Conservation (phyloP, 768 basidiomycete species). For the Lactarius hatsudake region DNA sequence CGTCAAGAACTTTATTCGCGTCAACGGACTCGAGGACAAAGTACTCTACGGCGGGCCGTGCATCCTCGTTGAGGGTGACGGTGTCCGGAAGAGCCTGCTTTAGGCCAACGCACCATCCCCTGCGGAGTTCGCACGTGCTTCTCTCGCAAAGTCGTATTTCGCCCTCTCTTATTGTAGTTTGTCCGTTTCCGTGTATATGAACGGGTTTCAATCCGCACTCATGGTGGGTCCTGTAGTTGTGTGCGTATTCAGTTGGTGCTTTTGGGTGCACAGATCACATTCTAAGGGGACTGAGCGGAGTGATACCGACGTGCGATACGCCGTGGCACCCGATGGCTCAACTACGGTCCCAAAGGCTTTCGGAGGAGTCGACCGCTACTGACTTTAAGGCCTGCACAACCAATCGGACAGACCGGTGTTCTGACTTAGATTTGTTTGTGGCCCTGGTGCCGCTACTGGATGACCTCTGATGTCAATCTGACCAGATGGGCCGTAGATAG, state of each 20-base stretch:
- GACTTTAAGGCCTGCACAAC: background rate
- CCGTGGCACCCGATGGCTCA: background rate
- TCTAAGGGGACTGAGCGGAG: background rate
- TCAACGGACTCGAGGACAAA: constrained; percentile 57
- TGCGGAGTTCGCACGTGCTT: too few relatives aligned
- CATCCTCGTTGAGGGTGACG: constrained; percentile 74
- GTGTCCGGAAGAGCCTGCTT: constrained; percentile 34
- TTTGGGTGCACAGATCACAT: background rate
- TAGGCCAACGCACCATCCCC: background rate
- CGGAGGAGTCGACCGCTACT: background rate
- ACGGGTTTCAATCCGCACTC: background rate
- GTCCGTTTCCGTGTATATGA: background rate
- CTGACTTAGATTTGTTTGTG: background rate
- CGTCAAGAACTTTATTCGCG: constrained; percentile 63
- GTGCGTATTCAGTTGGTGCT: background rate
- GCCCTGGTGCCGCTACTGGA: background rate
- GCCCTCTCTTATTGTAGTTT: background rate
- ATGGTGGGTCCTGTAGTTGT: background rate
- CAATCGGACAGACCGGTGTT: background rate
- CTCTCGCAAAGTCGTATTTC: background rate
- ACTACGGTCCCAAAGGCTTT: background rate
- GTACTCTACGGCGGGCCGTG: constrained; percentile 86
- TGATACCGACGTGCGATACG: background rate
- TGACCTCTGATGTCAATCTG: background rate
- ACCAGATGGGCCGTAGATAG: background rate